Conservation (phyloP, 768 basidiomycete genomes). For the Epithele typhae region DNA sequence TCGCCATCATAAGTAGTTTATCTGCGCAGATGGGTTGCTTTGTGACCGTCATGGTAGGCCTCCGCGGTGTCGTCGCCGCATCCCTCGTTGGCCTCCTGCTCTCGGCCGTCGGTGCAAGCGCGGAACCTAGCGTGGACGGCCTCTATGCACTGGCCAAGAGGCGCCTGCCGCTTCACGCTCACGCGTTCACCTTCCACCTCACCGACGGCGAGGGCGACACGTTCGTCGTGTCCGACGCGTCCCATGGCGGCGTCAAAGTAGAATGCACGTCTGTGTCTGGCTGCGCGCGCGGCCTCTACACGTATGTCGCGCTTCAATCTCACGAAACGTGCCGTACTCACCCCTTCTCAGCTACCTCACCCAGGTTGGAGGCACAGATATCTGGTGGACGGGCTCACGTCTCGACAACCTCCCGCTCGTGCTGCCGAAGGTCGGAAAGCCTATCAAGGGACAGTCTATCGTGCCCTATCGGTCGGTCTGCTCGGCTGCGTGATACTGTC, state of each 20-base stretch:
- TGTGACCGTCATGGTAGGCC: no score
- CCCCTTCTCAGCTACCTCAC: constrained; percentile 29
- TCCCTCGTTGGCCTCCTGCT: no score
- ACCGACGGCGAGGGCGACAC: constrained; percentile 24
- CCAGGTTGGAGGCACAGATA: constrained; percentile 33
- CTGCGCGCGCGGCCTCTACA: constrained; percentile 35
- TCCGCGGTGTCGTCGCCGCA: no score
- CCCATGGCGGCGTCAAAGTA: constrained; percentile 23
- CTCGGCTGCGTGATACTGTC: neutral
- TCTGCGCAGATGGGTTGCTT: no score
- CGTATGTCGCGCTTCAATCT: constrained; percentile 20
- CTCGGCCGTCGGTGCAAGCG: no score
- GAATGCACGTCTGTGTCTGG: constrained; percentile 33
- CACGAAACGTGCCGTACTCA: no score
- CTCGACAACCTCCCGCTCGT: constrained; percentile 26
- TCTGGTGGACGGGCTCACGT: constrained; percentile 41
- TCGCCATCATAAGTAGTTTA: no score
- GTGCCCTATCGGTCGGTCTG: constrained; percentile 31
- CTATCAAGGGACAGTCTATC: constrained; percentile 29
- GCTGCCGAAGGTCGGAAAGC: constrained; percentile 28
- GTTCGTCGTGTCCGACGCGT: constrained; percentile 30
- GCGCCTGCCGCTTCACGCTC: constrained; percentile 30
- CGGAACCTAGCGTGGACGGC: constrained; percentile 22
- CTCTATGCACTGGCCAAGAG: constrained; percentile 31
- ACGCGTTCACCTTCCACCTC: constrained; percentile 30